These are phyloP conservation scores for Hortiboletus rubellus DNA, from an alignment of 1,284 basidiomycete species.

Conservation along the genomic window DNA sequence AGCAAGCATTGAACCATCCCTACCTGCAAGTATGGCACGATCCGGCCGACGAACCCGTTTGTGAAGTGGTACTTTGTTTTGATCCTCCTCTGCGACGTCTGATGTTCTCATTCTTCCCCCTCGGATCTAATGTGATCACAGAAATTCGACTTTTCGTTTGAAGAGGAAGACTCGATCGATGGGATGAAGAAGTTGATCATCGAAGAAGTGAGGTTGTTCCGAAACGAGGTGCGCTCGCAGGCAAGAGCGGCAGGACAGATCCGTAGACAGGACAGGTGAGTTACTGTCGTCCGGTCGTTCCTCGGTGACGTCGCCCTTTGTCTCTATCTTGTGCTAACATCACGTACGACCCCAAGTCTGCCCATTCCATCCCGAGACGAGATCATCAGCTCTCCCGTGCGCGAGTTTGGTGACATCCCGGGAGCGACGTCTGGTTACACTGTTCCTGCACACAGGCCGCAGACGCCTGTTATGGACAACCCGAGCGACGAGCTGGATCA, in stretches of 20 bases:
- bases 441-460: conserved; percentile 43
- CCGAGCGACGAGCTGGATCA: conserved; percentile 87
- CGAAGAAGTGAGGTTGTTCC: conserved; percentile 89
- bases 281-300: background rate
- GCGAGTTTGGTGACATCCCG: conserved; percentile 62
- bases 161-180: conserved; percentile 93
- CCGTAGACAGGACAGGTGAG: conserved; percentile 71
- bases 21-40: conserved; percentile 96
- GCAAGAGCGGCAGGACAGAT: conserved; percentile 68
- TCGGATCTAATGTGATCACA: conserved; percentile 30
- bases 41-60: conserved; percentile 86
- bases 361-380: conserved; percentile 79
- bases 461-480: conserved; percentile 74
- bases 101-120: background rate
- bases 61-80: conserved; percentile 54
- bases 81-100: background rate
- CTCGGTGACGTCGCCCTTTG: background rate
- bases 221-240: conserved; percentile 81
- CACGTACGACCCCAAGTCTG: conserved; percentile 40
- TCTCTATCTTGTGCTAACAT: conserved; percentile 4
- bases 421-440: conserved; percentile 73
- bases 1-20: conserved; percentile 93
- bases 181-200: conserved; percentile 98
- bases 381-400: conserved; percentile 72
- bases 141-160: conserved; percentile 98